Conservation (phyloP, 495 filamentous ascomycete species). For the Pseudoneurospora amorphoporcata region DNA sequence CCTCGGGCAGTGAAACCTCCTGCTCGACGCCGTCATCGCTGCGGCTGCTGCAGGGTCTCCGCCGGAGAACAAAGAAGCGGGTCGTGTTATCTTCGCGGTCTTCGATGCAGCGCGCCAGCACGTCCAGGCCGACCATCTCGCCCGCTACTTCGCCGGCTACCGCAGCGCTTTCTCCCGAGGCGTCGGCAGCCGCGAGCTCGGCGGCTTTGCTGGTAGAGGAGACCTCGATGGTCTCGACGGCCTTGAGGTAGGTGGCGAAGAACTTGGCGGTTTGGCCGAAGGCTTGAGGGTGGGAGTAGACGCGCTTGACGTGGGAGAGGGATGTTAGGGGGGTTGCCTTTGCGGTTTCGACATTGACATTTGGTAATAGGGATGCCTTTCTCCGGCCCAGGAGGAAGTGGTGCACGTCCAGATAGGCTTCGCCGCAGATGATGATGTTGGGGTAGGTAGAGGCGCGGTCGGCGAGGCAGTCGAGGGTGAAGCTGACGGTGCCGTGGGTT, state of each 20-base stretch:
- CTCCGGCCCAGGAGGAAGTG: constrained; percentile 62
- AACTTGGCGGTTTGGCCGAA: constrained; percentile 88
- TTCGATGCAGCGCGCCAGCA: constrained; percentile 69
- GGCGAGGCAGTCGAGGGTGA: constrained; percentile 79
- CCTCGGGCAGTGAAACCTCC: neutral
- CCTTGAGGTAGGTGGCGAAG: constrained; percentile 52
- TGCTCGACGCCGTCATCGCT: neutral
- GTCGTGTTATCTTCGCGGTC: constrained; percentile 79
- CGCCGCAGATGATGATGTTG: constrained; percentile 63
- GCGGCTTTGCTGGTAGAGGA: constrained; percentile 78
- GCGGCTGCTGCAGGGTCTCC: constrained; percentile 16
- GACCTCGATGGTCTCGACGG: constrained; percentile 69
- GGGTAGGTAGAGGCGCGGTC: constrained; percentile 51
- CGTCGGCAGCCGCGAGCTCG: constrained; percentile 57
- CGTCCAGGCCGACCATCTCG: constrained; percentile 49
- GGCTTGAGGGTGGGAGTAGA: constrained; percentile 91
- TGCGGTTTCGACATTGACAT: constrained; percentile 5
- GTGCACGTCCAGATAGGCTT: constrained; percentile 74
- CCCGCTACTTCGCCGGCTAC: constrained; percentile 69
- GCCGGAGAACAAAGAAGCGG: constrained; percentile 69
- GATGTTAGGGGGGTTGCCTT: constrained; percentile 24
- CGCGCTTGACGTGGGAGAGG: constrained; percentile 40
- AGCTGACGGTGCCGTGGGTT: constrained; percentile 81
- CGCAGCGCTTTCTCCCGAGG: constrained; percentile 53
- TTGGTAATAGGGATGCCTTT: neutral